Evolutionary conservation across 495 filamentous ascomycete species (phyloP), one percentile per base, ranked within the genome.

Genomic region (Talaromyces wortmannii): DNA sequence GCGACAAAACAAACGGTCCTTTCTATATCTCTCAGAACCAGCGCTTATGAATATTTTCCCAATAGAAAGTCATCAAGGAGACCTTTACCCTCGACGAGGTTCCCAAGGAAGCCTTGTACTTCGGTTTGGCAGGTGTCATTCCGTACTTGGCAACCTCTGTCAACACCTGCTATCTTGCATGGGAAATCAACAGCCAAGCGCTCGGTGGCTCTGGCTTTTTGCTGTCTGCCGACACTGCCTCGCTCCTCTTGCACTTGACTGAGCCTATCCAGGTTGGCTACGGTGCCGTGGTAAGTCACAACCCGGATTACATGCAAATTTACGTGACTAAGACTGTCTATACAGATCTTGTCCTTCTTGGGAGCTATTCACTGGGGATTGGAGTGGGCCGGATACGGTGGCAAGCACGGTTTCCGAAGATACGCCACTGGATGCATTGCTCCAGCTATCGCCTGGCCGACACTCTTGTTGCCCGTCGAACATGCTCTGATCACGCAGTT

Each of bases 331-430:
- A 56, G 42, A 51, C 48, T 43, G 43, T 3, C 36, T 10, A 12
- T 54, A 4, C 57, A 89, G 86, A 91, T 97, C 61, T 86, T 97
- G 63, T 95, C 91, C 46, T 97, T 97, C 80, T 82, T 98, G 18
- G 94, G 94, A 48, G 94, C 95, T 36, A 83, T 97, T 62, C 94
- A 98, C 71, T 97, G 95, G 95, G 89, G 89, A 59, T 73, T 92
- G 54, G 88, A 92, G 72, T 91, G 82, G 75, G 88, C 87, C 54
- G 78, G 80, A 56, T 83, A 84, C 77, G 79, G 92, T 72, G 82
- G 92, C 63, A 68, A 81, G 68, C 77, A 83, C 57, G 79, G 85
- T 67, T 89, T 88, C 69, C 77, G 69, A 55, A 86, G 94, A 50
- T 98, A 96, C 67, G 84, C 82, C 30, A 81, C 91, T 56, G 94